Conservation (phyloP, 805 yeast species). For the Yueomyces sp. region DNA sequence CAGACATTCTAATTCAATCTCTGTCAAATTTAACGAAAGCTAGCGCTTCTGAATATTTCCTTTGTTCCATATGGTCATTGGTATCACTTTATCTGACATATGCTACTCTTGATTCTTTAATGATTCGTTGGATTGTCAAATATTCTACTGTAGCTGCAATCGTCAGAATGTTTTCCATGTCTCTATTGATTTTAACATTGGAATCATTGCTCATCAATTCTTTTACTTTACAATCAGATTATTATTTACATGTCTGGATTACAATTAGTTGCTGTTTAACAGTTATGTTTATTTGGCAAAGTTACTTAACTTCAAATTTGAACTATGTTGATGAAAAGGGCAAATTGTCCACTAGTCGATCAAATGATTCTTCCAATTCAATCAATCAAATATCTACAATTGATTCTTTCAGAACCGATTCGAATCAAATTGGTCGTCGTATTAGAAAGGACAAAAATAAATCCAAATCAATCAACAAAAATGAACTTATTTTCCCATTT, state of each 20-base stretch:
- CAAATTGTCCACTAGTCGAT: not conserved
- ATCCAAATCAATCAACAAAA: constrained; percentile 2
- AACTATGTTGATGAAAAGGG: constrained; percentile 23
- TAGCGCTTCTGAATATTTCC: constrained; percentile 61
- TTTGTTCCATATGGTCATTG: constrained; percentile 85
- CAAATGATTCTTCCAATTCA: constrained; percentile 1
- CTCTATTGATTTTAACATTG: constrained; percentile 54
- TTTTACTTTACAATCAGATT: constrained; percentile 57
- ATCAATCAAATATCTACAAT: not conserved
- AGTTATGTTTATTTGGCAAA: constrained; percentile 67
- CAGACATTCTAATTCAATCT: not conserved
- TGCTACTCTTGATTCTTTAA: constrained; percentile 74
- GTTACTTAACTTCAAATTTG: constrained; percentile 70
- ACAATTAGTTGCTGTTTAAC: constrained; percentile 78
- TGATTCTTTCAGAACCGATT: not conserved
- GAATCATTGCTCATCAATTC: constrained; percentile 57
- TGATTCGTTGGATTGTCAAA: constrained; percentile 88
- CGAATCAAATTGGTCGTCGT: constrained; percentile 1
- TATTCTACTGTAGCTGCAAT: constrained; percentile 84
- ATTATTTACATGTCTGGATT: constrained; percentile 83
- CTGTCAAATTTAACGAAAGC: constrained; percentile 36
- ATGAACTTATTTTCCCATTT: constrained; percentile 2
- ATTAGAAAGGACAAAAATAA: constrained; percentile 18
- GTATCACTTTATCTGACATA: constrained; percentile 79
- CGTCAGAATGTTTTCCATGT: constrained; percentile 72